These are phyloP conservation scores for Teunomyces atbi DNA, from an alignment of 805 yeast genomes.

Conservation along the genomic window DNA sequence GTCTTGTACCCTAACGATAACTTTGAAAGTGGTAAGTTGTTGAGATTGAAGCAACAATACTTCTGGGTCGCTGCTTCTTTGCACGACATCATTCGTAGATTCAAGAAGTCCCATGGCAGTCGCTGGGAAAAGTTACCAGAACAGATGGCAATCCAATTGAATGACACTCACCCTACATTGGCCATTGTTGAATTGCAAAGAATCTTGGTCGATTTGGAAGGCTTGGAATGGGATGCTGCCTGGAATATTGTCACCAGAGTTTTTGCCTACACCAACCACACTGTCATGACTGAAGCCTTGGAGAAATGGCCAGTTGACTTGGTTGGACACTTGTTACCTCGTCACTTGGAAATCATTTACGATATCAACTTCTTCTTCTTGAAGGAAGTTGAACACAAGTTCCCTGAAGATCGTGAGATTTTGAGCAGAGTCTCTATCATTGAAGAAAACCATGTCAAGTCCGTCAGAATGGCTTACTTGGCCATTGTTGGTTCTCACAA, in stretches of 20 bases:
- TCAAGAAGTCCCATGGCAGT: constrained; percentile 66
- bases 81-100: constrained; percentile 86
- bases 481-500: constrained; percentile 91
- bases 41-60: constrained; percentile 91
- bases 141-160: constrained; percentile 86
- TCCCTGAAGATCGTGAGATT: constrained; percentile 71
- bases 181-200: constrained; percentile 90
- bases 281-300: constrained; percentile 91
- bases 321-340: constrained; percentile 75
- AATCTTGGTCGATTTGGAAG: constrained; percentile 79
- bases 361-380: constrained; percentile 80
- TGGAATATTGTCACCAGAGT: constrained; percentile 80
- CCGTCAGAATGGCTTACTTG: constrained; percentile 86
- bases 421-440: constrained; percentile 74
- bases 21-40: constrained; percentile 85
- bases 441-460: constrained; percentile 79
- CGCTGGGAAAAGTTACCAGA: constrained; percentile 85
- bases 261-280: constrained; percentile 91
- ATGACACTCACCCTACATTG: constrained; percentile 92
- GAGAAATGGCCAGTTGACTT: constrained; percentile 94
- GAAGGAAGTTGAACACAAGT: constrained; percentile 67
- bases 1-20: constrained; percentile 93
- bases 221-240: constrained; percentile 76
- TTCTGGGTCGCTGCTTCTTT: constrained; percentile 96
- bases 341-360: constrained; percentile 88